These are phyloP conservation scores for Penicillium sp. DNA, from an alignment of 2,329 filamentous ascomycete genomes.

Conservation along the genomic window DNA sequence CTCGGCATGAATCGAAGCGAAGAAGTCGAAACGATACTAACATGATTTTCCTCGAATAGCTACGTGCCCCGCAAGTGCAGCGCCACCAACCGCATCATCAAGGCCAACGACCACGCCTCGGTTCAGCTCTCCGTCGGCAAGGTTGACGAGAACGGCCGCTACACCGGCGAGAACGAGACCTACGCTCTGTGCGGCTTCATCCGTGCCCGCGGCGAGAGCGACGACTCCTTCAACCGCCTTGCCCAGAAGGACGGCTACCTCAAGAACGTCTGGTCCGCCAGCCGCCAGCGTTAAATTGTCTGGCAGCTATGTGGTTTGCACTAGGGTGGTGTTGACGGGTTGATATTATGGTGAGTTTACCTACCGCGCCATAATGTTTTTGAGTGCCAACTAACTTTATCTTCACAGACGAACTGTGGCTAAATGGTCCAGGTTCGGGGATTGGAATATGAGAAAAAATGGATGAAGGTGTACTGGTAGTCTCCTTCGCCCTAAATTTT, in stretches of 20 bases:
- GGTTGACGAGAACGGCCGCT: constrained; percentile 98
- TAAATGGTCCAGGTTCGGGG: constrained; percentile 31
- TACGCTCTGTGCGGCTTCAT: constrained; percentile 98
- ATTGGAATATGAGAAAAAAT: constrained; percentile 27
- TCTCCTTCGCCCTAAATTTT: constrained; percentile 24
- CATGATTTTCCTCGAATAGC: constrained; percentile 52
- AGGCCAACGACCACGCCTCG: constrained; percentile 99
- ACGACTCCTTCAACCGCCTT: constrained; percentile 94
- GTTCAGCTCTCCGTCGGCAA: constrained; percentile 97
- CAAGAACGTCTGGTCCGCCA: constrained; percentile 93
- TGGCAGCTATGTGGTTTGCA: constrained; percentile 26
- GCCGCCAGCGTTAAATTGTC: constrained; percentile 56
- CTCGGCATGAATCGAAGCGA: not conserved
- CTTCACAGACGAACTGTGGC: constrained; percentile 29
- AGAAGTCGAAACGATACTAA: constrained; percentile 12
- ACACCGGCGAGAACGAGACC: constrained; percentile 95
- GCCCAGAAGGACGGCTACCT: constrained; percentile 94
- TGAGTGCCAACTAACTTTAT: not conserved
- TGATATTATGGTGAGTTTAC: constrained; percentile 32
- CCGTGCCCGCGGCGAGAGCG: constrained; percentile 95
- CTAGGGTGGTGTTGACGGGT: constrained; percentile 35
- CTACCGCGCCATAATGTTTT: not conserved
- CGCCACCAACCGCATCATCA: constrained; percentile 99
- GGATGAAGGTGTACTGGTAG: constrained; percentile 21
- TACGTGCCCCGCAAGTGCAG: constrained; percentile 99